Base-by-base conservation (phyloP, 1,139 yeast genomes). In the Hansenula sp. region DNA sequence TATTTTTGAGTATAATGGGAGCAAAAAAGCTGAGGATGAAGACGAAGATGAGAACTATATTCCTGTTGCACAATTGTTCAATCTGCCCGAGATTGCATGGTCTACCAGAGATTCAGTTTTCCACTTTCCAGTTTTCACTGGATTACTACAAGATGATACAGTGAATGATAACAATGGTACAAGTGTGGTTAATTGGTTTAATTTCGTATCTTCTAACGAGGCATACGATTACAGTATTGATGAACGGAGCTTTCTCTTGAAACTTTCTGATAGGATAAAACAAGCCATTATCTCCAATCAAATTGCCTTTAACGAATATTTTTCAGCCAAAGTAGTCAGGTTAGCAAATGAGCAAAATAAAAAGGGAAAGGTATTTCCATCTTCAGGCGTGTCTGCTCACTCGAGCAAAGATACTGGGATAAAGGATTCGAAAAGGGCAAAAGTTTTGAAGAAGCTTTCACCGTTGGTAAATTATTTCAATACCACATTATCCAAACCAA, bases 1-100 rank as follows among this genome's bases (percentile, higher is more conserved):
- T 0, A 51, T 84, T 10, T 84, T 71, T 58, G 47, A 46, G 29
- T 30, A 43, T 12, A 6, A 33, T 27, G 11, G 35, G n/a, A 1
- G 28, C 4, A 12, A 9, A 12, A 15, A 5, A 16, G 15, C 16
- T 15, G 40, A 33, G 5, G 36, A 38, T 27, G 45, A 39, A n/a
- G 38, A 42, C 2, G 31, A 38, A 18, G 50, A 45, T 38, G 45
- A 33, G 21, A 39, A 31, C 29, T 48, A 36, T 28, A 16, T 44
- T 6, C 53, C 53, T 12, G 33, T 49, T 5, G 46, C 49, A 3
- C 43, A 38, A 18, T 39, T 49, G 13, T n/a, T 49, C 13, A 5
- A 8, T 31, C n/a, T n/a, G n/a, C n/a, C 8, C 28, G 48, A 6
- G 52, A 47, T 30, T 33, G 43, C 9, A 28, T 47, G 16, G n/a